phyloP scores from a whole-genome alignment of 192 early-diverging fungal species.

The Phycomyces blakesleeanus region DNA sequence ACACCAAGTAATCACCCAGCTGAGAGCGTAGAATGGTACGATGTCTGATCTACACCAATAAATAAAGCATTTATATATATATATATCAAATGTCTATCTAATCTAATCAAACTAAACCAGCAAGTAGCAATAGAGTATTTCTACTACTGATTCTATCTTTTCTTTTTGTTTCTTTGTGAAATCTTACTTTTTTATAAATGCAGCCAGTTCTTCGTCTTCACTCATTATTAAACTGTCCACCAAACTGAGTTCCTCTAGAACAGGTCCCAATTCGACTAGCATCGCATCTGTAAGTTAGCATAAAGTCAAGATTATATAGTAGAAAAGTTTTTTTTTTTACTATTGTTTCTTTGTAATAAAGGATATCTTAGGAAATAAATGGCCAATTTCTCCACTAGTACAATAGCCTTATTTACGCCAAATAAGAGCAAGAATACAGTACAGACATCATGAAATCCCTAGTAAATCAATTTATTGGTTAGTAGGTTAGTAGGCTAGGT shows the following conservation, averaged over 20 bases:
- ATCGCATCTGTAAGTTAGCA: slow-evolving; percentile 44
- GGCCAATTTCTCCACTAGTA: slow-evolving; percentile 41
- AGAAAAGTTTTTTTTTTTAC: no score
- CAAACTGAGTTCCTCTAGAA: slow-evolving; percentile 42
- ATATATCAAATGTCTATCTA: no score
- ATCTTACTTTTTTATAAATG: slow-evolving; percentile 44
- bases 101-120: no score
- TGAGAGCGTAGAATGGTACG: slow-evolving; percentile 49
- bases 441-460: slow-evolving; percentile 60
- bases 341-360: slow-evolving; percentile 17
- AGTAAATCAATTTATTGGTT: not conserved
- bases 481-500: no score
- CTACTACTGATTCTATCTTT: no score
- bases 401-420: slow-evolving; percentile 35
- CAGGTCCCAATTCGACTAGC: slow-evolving; percentile 44
- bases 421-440: slow-evolving; percentile 40
- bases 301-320: not conserved
- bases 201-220: slow-evolving; percentile 42
- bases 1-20: slow-evolving; percentile 64
- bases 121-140: no score
- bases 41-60: slow-evolving; percentile 30
- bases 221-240: slow-evolving; percentile 36
- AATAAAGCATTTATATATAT: no score
- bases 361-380: slow-evolving; percentile 54
- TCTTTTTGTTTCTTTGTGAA: no score